Conservation (phyloP, 208 protist species). For the Acanthamoeba healyi region DNA sequence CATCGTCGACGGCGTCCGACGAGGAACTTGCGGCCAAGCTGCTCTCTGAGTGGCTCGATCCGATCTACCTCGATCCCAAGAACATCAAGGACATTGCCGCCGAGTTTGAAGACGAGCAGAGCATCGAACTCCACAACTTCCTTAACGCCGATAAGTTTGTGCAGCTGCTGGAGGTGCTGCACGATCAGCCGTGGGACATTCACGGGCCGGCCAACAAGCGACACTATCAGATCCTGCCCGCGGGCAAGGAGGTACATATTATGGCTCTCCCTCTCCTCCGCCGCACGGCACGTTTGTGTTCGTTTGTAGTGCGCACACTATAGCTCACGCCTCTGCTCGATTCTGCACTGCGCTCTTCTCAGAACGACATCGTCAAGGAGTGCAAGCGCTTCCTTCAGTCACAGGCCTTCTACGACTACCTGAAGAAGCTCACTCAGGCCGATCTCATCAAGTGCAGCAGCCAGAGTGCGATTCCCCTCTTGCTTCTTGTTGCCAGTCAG, state of each 20-base stretch:
- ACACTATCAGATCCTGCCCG: constrained; percentile 9
- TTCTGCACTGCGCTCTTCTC: too few relatives aligned
- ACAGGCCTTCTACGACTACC: constrained; percentile 23
- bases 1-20: not conserved
- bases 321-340: too few relatives aligned
- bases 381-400: constrained; percentile 28
- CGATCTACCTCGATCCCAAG: constrained; percentile 28
- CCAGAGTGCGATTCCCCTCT: not conserved
- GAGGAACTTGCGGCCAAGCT: not conserved
- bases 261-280: too few relatives aligned
- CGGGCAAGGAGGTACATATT: not conserved
- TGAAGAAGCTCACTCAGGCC: not conserved
- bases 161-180: constrained; percentile 27
- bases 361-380: constrained; percentile 41
- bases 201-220: constrained; percentile 56
- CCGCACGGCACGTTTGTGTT: not conserved
- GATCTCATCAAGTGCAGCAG: constrained; percentile 16
- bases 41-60: constrained; percentile 40
- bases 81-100: not conserved
- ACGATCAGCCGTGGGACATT: constrained; percentile 22
- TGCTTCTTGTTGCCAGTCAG: not conserved
- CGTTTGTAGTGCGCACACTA: too few relatives aligned
- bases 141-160: constrained; percentile 14
- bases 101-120: constrained; percentile 38
- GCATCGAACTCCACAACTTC: constrained; percentile 56